Evolutionary conservation across 2,329 filamentous ascomycete genomes (phyloP), one percentile per base, ranked within the genome.

Genomic region (Beauveria varroae): DNA sequence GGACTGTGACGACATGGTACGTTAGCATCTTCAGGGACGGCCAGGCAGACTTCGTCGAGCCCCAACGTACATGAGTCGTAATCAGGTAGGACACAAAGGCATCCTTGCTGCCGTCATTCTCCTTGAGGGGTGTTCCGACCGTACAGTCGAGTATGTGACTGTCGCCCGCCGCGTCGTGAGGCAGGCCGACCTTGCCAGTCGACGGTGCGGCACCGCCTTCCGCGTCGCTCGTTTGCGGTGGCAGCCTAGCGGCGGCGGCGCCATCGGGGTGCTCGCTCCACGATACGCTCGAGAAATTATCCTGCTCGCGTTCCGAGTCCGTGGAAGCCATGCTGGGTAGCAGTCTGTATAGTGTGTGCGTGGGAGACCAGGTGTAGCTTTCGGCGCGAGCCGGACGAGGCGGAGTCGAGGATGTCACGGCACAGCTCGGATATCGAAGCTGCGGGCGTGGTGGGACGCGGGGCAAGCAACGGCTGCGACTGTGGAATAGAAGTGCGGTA

Each of bases 21-120:
- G n/a, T 62, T 34, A 58, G 52, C 52, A 61, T 18, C 40, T 16
- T 12, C 5, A 9, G 4, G 5, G 7, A 22, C 50, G 34, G 51
- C 43, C 12, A 18, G 40, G 44, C 10, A 37, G 10, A 12, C 41
- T 26, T 41, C 4, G 47, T 40, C 20, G 5, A 44, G 51, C 14
- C 40, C 55, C 54, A 67, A 59, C 74, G 34, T 79, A 96, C 93
- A 76, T 93, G 82, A 58, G 95, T 97, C 50, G 90, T 95, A 66
- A 99, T 90, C 55, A 96, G 81, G 73, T 99, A 99, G 12, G 95
- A 98, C 62, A 98, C 89, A 77, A 96, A 99, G 59, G 91, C 89
- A 75, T 97, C 95, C 75, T 97, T 97, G 63, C 93, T 96, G 53
- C 95, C 93, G 70, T 97, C 91, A 70, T 93, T 95, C 79, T 98